phyloP scores from a whole-genome alignment of 2,329 filamentous ascomycete species.

The Neofusicoccum ribis region DNA sequence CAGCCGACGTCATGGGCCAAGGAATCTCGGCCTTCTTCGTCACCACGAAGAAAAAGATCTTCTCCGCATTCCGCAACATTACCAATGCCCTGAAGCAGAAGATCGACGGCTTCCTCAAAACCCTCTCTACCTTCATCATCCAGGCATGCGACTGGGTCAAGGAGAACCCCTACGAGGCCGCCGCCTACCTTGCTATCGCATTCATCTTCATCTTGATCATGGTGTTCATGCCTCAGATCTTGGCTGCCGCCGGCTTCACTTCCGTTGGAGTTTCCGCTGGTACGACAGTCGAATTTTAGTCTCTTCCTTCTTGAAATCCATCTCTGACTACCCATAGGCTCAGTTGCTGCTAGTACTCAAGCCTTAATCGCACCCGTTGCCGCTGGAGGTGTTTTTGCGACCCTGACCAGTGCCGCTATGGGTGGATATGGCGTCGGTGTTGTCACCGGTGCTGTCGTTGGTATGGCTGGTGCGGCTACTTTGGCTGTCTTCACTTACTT shows the following conservation, averaged over 20 bases:
- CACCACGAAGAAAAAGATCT: no score
- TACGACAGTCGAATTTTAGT: conserved; percentile 14
- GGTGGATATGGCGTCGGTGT: conserved; percentile 30
- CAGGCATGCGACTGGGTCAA: conserved; percentile 14
- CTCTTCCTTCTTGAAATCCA: background rate
- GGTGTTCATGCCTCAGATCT: conserved; percentile 21
- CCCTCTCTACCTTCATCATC: no score
- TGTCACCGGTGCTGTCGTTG: no score
- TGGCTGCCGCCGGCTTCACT: conserved; percentile 27
- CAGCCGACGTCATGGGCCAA: no score
- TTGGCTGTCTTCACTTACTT: no score
- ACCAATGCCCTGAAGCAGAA: no score
- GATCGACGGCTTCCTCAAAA: no score
- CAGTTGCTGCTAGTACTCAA: conserved; percentile 27
- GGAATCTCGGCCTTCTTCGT: no score
- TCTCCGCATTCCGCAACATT: no score
- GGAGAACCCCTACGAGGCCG: conserved; percentile 27
- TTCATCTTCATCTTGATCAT: conserved; percentile 26
- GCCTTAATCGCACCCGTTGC: conserved; percentile 24
- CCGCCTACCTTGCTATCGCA: background rate
- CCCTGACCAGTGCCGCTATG: conserved; percentile 34
- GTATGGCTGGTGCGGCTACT: no score
- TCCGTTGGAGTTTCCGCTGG: conserved; percentile 27
- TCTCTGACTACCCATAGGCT: conserved; percentile 21
- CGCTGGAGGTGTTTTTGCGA: conserved; percentile 28